A percentile compares a stretch with the other conserved stretches of the same genome.
These are phyloP conservation scores for Fusarium guadeloupense DNA, from an alignment of 2,329 filamentous ascomycete genomes.

Conservation along the genomic window DNA sequence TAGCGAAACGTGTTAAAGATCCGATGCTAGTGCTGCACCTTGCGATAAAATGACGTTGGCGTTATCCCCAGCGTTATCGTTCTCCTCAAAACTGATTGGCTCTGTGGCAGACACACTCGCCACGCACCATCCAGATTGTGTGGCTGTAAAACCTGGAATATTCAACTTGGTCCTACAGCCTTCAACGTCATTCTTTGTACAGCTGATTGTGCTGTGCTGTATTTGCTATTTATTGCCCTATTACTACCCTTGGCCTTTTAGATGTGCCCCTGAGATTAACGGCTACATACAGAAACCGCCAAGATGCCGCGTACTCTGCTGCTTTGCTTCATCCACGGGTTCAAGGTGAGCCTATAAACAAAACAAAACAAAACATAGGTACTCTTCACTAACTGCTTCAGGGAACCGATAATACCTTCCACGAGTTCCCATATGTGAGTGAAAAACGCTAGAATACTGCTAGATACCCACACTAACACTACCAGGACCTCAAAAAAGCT, in stretches of 20 bases:
- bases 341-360: slow-evolving; percentile 56
- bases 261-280: background rate
- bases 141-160: slow-evolving; percentile 42
- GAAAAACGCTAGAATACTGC: background rate
- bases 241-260: background rate
- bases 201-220: background rate
- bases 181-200: slow-evolving; percentile 35
- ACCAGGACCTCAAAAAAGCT: slow-evolving; percentile 63
- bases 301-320: slow-evolving; percentile 66
- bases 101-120: slow-evolving; percentile 22
- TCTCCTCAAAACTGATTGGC: slow-evolving; percentile 23
- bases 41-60: slow-evolving; percentile 37
- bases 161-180: slow-evolving; percentile 1
- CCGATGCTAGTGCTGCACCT: slow-evolving; percentile 30
- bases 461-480: background rate
- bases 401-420: slow-evolving; percentile 76
- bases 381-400: slow-evolving; percentile 40
- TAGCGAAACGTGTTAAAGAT: slow-evolving; percentile 11
- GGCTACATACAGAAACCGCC: background rate
- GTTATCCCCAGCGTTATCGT: slow-evolving; percentile 23
- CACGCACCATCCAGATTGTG: slow-evolving; percentile 27
- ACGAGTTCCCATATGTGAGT: slow-evolving; percentile 66
- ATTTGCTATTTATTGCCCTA: slow-evolving; percentile 17
- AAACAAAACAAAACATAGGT: rapidly evolving
- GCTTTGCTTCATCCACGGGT: slow-evolving; percentile 79